These are phyloP conservation scores for Colletotrichum sp. DNA, from an alignment of 2,329 filamentous ascomycete genomes.

Conservation along the genomic window DNA sequence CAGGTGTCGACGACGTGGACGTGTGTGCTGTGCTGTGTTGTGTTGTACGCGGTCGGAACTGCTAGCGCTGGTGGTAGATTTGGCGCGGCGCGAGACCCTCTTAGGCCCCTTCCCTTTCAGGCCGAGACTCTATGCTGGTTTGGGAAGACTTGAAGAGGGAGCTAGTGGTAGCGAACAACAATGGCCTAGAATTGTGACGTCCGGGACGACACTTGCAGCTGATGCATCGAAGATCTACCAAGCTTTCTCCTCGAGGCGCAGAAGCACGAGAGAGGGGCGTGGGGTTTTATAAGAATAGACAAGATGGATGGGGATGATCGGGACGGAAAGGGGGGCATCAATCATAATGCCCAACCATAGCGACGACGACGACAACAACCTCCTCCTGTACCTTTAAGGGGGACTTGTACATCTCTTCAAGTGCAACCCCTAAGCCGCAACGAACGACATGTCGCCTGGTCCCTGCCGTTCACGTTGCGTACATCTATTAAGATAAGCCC, in stretches of 20 bases:
- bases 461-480: neutral
- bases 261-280: conserved; percentile 1
- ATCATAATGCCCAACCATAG: neutral
- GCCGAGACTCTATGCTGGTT: neutral
- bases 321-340: neutral
- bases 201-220: neutral
- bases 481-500: neutral
- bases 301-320: neutral
- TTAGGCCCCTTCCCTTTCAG: neutral
- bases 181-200: neutral
- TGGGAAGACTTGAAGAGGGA: neutral
- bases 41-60: neutral
- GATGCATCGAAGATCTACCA: conserved; percentile 12
- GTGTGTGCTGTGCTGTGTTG: neutral
- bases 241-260: neutral
- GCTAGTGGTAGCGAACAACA: neutral
- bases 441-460: neutral
- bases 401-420: neutral
- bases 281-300: neutral
- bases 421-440: neutral
- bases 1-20: neutral
- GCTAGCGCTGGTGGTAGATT: neutral
- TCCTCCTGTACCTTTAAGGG: neutral
- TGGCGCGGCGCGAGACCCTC: neutral
- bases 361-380: neutral